Percentiles rank a stretch among this genome's conserved stretches.
Evolutionary conservation across 75 land plant genomes (phyloP).

Genomic region (Sequoia sempervirens): DNA sequence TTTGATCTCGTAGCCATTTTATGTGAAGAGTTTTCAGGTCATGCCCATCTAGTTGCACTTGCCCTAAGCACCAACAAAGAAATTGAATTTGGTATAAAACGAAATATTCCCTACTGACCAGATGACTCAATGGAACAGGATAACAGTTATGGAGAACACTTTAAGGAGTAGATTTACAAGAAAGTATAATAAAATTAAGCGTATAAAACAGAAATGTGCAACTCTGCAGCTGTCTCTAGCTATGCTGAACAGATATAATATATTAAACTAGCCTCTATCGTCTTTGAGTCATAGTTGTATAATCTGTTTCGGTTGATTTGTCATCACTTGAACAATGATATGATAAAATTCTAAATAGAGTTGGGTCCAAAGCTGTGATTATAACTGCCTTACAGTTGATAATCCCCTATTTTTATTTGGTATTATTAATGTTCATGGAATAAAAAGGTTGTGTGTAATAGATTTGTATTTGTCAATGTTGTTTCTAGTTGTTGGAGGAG

Average conservation of each 20-base stretch:
- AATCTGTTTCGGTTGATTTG: neutral
- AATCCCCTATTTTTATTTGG: neutral
- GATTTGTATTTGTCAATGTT: neutral
- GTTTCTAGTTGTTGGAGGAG: neutral
- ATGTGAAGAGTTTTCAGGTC: slow-evolving; percentile 6
- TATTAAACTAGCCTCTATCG: neutral
- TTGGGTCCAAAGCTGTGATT: neutral
- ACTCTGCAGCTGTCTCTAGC: neutral
- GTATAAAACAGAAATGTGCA: neutral
- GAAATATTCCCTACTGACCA: neutral
- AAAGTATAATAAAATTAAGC: neutral
- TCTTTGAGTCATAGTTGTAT: neutral
- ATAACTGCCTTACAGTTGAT: neutral
- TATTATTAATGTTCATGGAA: neutral
- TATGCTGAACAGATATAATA: neutral
- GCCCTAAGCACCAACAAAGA: slow-evolving; percentile 1
- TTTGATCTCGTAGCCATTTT: slow-evolving; percentile 17
- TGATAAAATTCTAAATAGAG: neutral
- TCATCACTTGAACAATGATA: neutral
- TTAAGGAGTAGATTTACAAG: neutral
- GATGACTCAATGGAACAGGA: neutral
- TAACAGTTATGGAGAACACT: neutral
- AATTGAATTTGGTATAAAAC: neutral
- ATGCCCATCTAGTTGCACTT: slow-evolving; percentile 13
- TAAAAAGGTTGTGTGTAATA: neutral